Conservation (phyloP, 768 basidiomycete genomes). For the Omphalotus guepiniiformis region DNA sequence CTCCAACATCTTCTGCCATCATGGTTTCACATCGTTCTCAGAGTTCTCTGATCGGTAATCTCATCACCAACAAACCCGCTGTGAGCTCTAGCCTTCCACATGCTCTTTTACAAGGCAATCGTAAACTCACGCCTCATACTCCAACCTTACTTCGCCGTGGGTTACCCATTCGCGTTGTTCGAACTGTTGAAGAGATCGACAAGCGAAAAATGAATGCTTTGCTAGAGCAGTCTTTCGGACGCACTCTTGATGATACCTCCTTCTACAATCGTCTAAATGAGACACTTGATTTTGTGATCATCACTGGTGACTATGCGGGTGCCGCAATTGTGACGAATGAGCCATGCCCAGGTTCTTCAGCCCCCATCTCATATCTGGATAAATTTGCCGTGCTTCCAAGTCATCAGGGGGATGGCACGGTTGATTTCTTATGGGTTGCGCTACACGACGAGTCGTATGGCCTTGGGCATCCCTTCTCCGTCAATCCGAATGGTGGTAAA, state of each 20-base stretch:
- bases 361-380: slow-evolving; percentile 86
- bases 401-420: slow-evolving; percentile 97
- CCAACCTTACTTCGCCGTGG: slow-evolving; percentile 92
- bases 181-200: slow-evolving; percentile 68
- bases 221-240: slow-evolving; percentile 83
- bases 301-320: slow-evolving; percentile 94
- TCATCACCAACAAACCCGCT: slow-evolving; percentile 97
- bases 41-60: slow-evolving; percentile 90
- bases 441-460: slow-evolving; percentile 98
- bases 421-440: slow-evolving; percentile 99
- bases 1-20: slow-evolving; percentile 86
- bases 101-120: slow-evolving; percentile 82
- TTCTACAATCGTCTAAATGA: slow-evolving; percentile 79
- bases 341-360: slow-evolving; percentile 27
- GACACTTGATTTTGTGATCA: slow-evolving; percentile 84
- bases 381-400: slow-evolving; percentile 96
- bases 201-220: slow-evolving; percentile 68
- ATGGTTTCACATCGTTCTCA: slow-evolving; percentile 98
- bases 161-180: slow-evolving; percentile 79
- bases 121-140: slow-evolving; percentile 83
- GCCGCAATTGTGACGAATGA: slow-evolving; percentile 89
- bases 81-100: slow-evolving; percentile 94
- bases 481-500: slow-evolving; percentile 93
- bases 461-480: slow-evolving; percentile 87
- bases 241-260: slow-evolving; percentile 60